Evolutionary conservation across 768 basidiomycete genomes (phyloP), one percentile per base, ranked within the genome.

Genomic region (Asterophora parasitica): DNA sequence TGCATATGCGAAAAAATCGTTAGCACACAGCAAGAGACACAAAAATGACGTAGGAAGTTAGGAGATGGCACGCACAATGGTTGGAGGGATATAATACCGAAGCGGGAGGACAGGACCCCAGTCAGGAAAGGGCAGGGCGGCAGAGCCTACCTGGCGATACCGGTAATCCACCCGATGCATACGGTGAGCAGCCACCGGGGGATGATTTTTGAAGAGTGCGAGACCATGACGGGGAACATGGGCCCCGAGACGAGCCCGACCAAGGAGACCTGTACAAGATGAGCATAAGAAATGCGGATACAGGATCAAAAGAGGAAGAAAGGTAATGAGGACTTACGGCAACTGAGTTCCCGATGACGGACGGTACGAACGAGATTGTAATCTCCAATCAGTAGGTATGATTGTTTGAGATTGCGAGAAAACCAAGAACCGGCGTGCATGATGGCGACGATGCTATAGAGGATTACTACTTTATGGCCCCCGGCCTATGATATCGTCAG

Each of bases 331-430:
- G 28, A 10, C 28, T 30, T 9, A 88, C 72, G 0, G 81, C 78
- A 5, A 87, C 69, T 3, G 77, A 85, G 53, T 77, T 74, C 2
- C 77, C 82, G 8, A 85, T 66, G n/a, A 88, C 65, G 3, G 78
- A 82, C 13, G 82, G 82, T 0, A 81, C 76, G 16, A 82, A 69
- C 86, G 86, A 90, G 32, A 89, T 68, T 2, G 82, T 56, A 16
- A 81, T 45, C 56, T 82, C 72, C 28, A 82, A 67, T 10, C 75
- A 73, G 41, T 35, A 26, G 15, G 30, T 1, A 15, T 16, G 38
- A 7, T n/a, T 1, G 17, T 37, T 16, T 26, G 10, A 4, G 7
- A 2, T 27, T 30, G 10, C 28, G 28, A 13, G 7, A 26, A 39
- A 3, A 27, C 3, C 27, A 27, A 5, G 20, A 11, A 26, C 3